Percentiles rank a stretch among this genome's conserved stretches.
These are phyloP conservation scores for Leonotis leonurus DNA, from an alignment of 257 asterid genomes.

Conservation along the genomic window DNA sequence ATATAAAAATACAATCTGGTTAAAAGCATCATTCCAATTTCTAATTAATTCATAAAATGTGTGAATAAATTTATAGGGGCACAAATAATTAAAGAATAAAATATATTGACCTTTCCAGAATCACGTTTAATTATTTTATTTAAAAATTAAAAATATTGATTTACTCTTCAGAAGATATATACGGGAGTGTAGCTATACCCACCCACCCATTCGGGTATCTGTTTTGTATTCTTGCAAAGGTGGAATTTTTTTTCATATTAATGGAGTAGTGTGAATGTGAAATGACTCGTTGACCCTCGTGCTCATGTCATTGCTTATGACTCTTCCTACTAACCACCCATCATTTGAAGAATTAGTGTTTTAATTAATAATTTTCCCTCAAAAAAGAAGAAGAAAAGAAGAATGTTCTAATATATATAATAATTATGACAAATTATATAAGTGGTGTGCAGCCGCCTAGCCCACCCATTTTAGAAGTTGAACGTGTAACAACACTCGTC, in stretches of 20 bases:
- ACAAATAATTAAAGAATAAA: neutral
- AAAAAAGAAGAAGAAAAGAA: too few species aligned
- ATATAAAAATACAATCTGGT: too few species aligned
- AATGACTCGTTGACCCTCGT: conserved; percentile 23
- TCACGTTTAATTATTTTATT: neutral
- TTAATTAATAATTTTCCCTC: too few species aligned
- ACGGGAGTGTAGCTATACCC: neutral
- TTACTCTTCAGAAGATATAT: neutral
- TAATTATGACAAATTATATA: too few species aligned
- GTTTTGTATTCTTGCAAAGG: conserved; percentile 19
- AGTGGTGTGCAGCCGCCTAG: too few species aligned
- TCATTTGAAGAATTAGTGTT: conserved; percentile 13
- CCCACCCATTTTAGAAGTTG: conserved; percentile 12
- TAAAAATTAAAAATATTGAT: too few species aligned
- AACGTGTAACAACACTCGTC: conserved; percentile 10
- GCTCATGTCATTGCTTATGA: conserved; percentile 27
- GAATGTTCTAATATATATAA: too few species aligned
- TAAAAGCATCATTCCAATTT: neutral
- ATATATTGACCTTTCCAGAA: conserved; percentile 10
- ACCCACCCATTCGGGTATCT: conserved; percentile 15
- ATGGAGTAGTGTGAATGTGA: neutral
- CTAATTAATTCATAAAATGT: neutral
- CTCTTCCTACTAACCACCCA: conserved; percentile 17
- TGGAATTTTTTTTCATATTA: too few species aligned
- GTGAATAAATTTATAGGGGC: neutral